Base-by-base conservation (phyloP, 2,329 filamentous ascomycete species). In the Fusarium redolens region DNA sequence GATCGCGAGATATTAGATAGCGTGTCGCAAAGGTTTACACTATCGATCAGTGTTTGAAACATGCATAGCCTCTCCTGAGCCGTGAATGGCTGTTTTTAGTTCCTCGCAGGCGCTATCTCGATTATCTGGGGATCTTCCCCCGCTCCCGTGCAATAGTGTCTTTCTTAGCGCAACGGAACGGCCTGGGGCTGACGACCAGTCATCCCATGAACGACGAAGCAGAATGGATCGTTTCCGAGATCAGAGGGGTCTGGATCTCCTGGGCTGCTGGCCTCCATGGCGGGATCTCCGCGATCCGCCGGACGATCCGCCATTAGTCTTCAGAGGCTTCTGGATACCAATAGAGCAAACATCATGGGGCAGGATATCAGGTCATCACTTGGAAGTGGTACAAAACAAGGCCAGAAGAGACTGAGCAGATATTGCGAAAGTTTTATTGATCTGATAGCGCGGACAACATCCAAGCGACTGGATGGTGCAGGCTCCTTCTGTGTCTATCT, bases 11-110 rank as follows among this genome's bases (percentile, higher is more conserved):
- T 13, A 15, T 3, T 0, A 33, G 20, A 50, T 33, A 22, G 47
- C 20, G 48, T 4, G 8, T 0, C 1, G 5, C 2, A 10, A 4
- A 20, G 31, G 9, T 35, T 35, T 2, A 4, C n/a, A 11, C 12
- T 20, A 51, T 25, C 2, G n/a, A 11, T 25, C 8, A 7, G 0
- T 1, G 4, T 8, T 15, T 8, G 1, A 11, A 6, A 20, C 12
- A 6, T 37, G 0, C 6, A 52, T 20, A 3, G 9, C 13, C 13
- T 37, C 18, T 25, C 2, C 13, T 20, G 0, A 12, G 17, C 12
- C 4, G 3, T 52, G 17, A 37, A 15, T 52, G 48, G 31, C 22
- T 52, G 33, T 8, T 8, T 28, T 37, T 28, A 12, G 50, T 52
- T 52, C 31, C 50, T 20, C 22, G 13, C 31, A 37, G 31, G 31